Percentiles rank a stretch among this genome's conserved stretches.
These are phyloP conservation scores for Russula vinacea DNA, from an alignment of 768 basidiomycete species.

Conservation along the genomic window DNA sequence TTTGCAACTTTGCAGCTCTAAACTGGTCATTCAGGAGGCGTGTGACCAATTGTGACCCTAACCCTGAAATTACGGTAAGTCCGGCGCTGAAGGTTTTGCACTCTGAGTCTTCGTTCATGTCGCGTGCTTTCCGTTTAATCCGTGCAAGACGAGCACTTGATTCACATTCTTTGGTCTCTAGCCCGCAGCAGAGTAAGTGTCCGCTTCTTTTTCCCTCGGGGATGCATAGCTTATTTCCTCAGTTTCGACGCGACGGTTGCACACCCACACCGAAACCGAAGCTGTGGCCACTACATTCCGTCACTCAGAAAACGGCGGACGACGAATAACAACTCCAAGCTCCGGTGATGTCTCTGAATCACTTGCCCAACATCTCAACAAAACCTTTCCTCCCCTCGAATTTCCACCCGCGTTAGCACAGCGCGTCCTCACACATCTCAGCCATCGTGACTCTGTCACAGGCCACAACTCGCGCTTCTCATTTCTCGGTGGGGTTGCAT, in stretches of 20 bases:
- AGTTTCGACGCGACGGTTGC: conserved; percentile 20
- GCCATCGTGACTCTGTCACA: conserved; percentile 59
- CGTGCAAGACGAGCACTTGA: conserved; percentile 9
- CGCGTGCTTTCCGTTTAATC: conserved; percentile 12
- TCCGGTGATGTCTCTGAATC: neutral
- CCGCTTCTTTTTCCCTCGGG: neutral
- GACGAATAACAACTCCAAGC: conserved; percentile 6
- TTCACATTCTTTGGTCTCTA: neutral
- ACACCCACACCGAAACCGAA: neutral
- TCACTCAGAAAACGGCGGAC: neutral
- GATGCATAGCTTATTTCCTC: neutral
- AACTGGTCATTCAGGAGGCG: neutral
- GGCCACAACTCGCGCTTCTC: conserved; percentile 72
- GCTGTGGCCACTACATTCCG: neutral
- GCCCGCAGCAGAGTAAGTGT: conserved; percentile 3
- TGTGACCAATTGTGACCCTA: conserved; percentile 18
- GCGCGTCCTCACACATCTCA: conserved; percentile 74
- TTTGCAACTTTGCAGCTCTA: neutral
- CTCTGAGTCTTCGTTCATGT: conserved; percentile 8
- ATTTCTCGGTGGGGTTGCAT: conserved; percentile 63
- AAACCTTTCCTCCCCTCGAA: conserved; percentile 59
- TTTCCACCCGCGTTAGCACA: conserved; percentile 70
- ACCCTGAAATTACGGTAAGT: neutral
- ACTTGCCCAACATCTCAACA: conserved; percentile 54
- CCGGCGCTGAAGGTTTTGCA: neutral